Percentiles rank a stretch among this genome's conserved stretches.
Evolutionary conservation across 2,329 filamentous ascomycete species (phyloP).

Genomic region (Botrytis cinerea): DNA sequence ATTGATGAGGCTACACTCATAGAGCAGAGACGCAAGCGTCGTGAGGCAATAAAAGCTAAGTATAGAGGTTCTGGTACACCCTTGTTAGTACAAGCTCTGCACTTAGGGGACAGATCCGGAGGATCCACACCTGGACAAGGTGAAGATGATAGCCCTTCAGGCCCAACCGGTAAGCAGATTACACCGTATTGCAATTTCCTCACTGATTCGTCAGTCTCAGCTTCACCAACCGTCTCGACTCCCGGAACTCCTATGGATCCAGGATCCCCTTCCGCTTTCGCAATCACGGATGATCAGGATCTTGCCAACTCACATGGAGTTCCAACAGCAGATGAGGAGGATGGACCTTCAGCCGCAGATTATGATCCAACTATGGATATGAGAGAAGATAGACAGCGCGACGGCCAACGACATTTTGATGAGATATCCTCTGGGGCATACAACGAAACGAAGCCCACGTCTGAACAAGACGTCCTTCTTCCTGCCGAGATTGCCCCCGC

Average conservation of each 20-base stretch:
- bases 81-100: slow-evolving; percentile 65
- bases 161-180: slow-evolving; percentile 44
- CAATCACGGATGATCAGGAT: slow-evolving; percentile 66
- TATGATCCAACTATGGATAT: slow-evolving; percentile 90
- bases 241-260: slow-evolving; percentile 40
- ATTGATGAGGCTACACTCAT: slow-evolving; percentile 81
- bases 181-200: neutral
- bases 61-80: slow-evolving; percentile 71
- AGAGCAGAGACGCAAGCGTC: slow-evolving; percentile 78
- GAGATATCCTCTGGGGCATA: slow-evolving; percentile 57
- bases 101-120: slow-evolving; percentile 41
- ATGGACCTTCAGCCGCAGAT: slow-evolving; percentile 87
- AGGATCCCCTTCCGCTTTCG: slow-evolving; percentile 50
- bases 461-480: slow-evolving; percentile 53
- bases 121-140: slow-evolving; percentile 37
- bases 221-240: slow-evolving; percentile 42
- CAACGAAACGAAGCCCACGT: slow-evolving; percentile 57
- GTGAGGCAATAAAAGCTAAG: slow-evolving; percentile 84
- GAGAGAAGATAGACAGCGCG: slow-evolving; percentile 75
- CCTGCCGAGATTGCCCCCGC: slow-evolving; percentile 41
- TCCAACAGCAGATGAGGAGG: slow-evolving; percentile 47
- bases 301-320: slow-evolving; percentile 62
- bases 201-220: slow-evolving; percentile 32
- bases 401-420: slow-evolving; percentile 64
- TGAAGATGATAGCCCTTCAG: slow-evolving; percentile 34